A percentile compares a stretch with the other conserved stretches of the same genome.
Evolutionary conservation across 768 basidiomycete genomes (phyloP).

Genomic region (Lactarius sp.): DNA sequence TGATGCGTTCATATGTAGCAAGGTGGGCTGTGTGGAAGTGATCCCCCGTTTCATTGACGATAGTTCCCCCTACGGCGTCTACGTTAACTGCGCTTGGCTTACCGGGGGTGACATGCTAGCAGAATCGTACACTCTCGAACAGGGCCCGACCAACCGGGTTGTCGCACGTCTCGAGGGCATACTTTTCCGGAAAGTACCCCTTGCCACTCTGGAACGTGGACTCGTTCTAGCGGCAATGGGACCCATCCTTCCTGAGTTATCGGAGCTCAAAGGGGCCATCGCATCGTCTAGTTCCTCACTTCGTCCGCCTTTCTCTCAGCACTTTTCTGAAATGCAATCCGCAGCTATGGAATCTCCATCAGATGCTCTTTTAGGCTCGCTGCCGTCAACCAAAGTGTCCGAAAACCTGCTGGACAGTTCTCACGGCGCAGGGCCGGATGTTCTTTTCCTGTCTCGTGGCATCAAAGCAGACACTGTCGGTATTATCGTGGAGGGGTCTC

Average conservation of each 20-base stretch:
- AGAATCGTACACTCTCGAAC: conserved; percentile 48
- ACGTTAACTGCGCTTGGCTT: conserved; percentile 44
- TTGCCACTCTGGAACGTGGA: conserved; percentile 45
- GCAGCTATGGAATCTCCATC: background rate
- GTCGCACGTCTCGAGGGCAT: conserved; percentile 55
- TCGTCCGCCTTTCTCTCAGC: background rate
- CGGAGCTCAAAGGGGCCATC: background rate
- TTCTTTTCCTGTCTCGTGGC: background rate
- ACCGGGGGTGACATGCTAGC: conserved; percentile 44
- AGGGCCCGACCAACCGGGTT: conserved; percentile 36
- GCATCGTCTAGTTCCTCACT: background rate
- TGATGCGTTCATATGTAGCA: conserved; percentile 61
- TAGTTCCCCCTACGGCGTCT: conserved; percentile 44
- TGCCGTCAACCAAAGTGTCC: background rate
- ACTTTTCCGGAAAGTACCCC: conserved; percentile 52
- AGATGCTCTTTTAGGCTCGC: background rate
- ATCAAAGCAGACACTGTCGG: background rate
- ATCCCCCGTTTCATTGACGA: conserved; percentile 42
- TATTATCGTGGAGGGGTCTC: background rate
- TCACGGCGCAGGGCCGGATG: background rate
- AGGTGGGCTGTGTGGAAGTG: conserved; percentile 45
- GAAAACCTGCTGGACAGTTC: background rate
- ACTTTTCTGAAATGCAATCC: background rate
- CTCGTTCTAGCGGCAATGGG: conserved; percentile 37
- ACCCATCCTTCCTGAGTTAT: background rate